These are phyloP conservation scores for Saccharum officinarum DNA, from an alignment of 176 grass and related monocot genomes.

Conservation along the genomic window DNA sequence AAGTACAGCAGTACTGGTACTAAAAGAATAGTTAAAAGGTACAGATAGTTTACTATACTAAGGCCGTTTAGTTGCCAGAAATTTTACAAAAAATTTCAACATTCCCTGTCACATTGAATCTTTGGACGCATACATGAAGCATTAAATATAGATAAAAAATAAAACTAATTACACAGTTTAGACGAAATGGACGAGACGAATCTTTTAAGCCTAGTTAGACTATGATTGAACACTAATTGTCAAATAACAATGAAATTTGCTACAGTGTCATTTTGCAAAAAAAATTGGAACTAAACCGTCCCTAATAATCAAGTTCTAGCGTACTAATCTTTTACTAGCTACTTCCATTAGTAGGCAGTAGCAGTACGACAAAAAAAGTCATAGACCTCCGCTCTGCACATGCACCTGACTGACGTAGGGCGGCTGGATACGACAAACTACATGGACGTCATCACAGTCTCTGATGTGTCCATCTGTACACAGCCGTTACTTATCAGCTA, in stretches of 20 bases:
- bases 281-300: too few species aligned
- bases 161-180: too few species aligned
- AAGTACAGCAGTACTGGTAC: neutral
- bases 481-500: neutral
- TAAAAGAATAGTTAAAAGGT: neutral
- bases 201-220: too few species aligned
- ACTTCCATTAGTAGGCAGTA: neutral
- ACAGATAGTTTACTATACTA: neutral
- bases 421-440: constrained; percentile 26
- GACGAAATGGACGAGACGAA: too few species aligned
- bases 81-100: too few species aligned
- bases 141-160: too few species aligned
- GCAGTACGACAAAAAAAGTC: neutral
- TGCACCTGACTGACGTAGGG: constrained; percentile 26
- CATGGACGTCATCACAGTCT: neutral
- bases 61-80: too few species aligned
- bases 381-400: neutral
- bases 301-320: neutral
- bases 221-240: too few species aligned
- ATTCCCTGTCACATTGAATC: too few species aligned
- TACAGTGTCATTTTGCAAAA: too few species aligned
- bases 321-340: neutral
- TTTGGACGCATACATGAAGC: too few species aligned
- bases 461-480: neutral
- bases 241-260: too few species aligned